Conservation (phyloP, 352 stramenopile species). For the Phytophthora pluvialis region DNA sequence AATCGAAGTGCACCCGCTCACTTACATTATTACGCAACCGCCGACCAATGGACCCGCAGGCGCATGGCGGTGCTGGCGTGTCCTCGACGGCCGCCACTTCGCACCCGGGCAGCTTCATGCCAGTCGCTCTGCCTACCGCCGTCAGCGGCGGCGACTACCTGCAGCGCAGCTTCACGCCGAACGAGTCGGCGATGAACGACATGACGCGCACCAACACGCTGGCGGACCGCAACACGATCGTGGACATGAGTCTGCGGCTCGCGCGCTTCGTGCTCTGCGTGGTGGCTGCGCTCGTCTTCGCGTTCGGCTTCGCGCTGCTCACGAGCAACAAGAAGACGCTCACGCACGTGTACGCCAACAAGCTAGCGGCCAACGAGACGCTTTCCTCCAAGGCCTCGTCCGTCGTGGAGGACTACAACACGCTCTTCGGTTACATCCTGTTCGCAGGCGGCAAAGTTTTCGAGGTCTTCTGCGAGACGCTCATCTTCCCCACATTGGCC, state of each 20-base stretch:
- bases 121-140: constrained; percentile 1
- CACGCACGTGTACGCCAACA: constrained; percentile 33
- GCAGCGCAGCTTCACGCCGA: constrained; percentile 26
- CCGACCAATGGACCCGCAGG: no score
- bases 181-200: constrained; percentile 25
- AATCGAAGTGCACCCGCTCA: no score
- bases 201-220: constrained; percentile 48
- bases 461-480: constrained; percentile 62
- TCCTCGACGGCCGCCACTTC: constrained; percentile 2
- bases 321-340: constrained; percentile 49
- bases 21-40: no score
- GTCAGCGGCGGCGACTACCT: constrained; percentile 15
- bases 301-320: constrained; percentile 50
- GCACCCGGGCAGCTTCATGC: constrained; percentile 22
- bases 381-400: constrained; percentile 35
- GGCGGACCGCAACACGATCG: constrained; percentile 65
- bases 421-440: constrained; percentile 52
- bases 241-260: constrained; percentile 59
- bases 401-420: constrained; percentile 55
- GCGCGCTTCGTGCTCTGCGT: constrained; percentile 52
- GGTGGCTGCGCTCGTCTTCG: constrained; percentile 37
- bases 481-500: constrained; percentile 62
- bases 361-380: constrained; percentile 22
- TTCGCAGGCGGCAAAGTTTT: constrained; percentile 61
- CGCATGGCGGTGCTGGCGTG: not conserved